These are phyloP conservation scores for Epithele typhae DNA, from an alignment of 768 basidiomycete species.

Conservation along the genomic window DNA sequence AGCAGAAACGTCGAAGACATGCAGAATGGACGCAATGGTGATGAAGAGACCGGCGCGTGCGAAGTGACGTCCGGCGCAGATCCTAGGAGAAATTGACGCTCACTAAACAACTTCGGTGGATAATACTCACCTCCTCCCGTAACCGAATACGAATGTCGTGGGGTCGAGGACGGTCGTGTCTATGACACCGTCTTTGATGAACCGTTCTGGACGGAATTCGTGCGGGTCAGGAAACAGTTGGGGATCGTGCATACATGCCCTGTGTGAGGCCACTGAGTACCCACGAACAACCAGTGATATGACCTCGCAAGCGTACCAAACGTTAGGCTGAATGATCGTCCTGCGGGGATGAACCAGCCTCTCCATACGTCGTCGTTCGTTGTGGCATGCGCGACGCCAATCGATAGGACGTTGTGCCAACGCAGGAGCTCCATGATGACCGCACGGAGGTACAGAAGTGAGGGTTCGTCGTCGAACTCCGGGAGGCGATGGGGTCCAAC, in stretches of 20 bases:
- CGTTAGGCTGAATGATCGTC: slow-evolving; percentile 15
- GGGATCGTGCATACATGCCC: slow-evolving; percentile 11
- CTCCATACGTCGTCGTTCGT: slow-evolving; percentile 35
- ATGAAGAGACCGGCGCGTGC: slow-evolving; percentile 11
- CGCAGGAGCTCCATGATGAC: slow-evolving; percentile 14
- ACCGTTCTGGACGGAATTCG: slow-evolving; percentile 13
- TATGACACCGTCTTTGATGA: slow-evolving; percentile 10
- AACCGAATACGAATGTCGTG: slow-evolving; percentile 10
- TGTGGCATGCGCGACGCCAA: slow-evolving; percentile 25
- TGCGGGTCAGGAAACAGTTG: slow-evolving; percentile 8
- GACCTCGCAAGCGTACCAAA: too few relatives aligned
- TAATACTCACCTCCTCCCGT: slow-evolving; percentile 11
- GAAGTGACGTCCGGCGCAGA: slow-evolving; percentile 16
- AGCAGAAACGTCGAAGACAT: slow-evolving; percentile 11
- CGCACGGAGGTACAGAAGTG: slow-evolving; percentile 13
- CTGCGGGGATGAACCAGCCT: slow-evolving; percentile 34
- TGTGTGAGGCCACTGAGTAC: neutral
- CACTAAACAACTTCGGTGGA: too few relatives aligned
- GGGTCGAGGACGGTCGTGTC: slow-evolving; percentile 9
- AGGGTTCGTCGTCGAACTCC: slow-evolving; percentile 5
- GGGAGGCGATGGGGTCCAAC: slow-evolving; percentile 11
- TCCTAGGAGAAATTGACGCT: neutral
- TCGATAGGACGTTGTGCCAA: slow-evolving; percentile 10
- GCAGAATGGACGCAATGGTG: slow-evolving; percentile 9
- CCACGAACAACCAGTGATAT: neutral